Evolutionary conservation across 352 stramenopile genomes (phyloP), one percentile per base, ranked within the genome.

Genomic region (Phytophthora tentaculata): DNA sequence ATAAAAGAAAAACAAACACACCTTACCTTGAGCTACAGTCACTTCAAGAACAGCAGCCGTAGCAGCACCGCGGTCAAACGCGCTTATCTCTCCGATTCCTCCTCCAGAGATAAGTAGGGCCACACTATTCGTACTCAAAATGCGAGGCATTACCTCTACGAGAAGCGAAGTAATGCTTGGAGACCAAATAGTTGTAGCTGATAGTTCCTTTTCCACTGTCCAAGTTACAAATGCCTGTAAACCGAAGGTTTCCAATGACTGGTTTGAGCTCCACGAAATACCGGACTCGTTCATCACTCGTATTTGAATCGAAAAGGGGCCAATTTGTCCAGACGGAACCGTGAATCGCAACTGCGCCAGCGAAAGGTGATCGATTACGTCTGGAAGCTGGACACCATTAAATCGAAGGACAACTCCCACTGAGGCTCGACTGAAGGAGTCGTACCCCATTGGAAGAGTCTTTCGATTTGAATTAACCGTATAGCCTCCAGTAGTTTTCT

Each of bases 61-160:
- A 10, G 51, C 23, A 22, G 56, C 5, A 20, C 66, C 55, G 12
- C 49, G 55, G 53, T 90, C 77, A 39, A 84, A 86, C 3, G 81
- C 66, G 23, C 62, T 71, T 19, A 90, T 54, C 69, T 86, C 81
- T 29, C 81, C 81, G 5, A 88, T 53, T 1, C 79, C 81, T 26
- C 73, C 81, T 41, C 81, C 81, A 0, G 73, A 64, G 22, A 90
- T 76, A 1, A 87, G 35, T 0, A 90, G 61, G 0, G 24, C 22
- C 9, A 72, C 16, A 29, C 12, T 61, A 10, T 16, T 22, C 19
- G 16, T 61, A 14, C 5, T 41, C 17, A 50, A 43, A 41, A 73
- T 35, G 19, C 54, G 23, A 7, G 19, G 0, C 3, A 63, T 22
- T 20, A 62, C 6, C 63, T 16, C 13, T 19, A 44, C 73, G 28